Evolutionary conservation across 202 grass and related monocot genomes (phyloP).

Genomic region (Schoenoplectus tabernaemontani): DNA sequence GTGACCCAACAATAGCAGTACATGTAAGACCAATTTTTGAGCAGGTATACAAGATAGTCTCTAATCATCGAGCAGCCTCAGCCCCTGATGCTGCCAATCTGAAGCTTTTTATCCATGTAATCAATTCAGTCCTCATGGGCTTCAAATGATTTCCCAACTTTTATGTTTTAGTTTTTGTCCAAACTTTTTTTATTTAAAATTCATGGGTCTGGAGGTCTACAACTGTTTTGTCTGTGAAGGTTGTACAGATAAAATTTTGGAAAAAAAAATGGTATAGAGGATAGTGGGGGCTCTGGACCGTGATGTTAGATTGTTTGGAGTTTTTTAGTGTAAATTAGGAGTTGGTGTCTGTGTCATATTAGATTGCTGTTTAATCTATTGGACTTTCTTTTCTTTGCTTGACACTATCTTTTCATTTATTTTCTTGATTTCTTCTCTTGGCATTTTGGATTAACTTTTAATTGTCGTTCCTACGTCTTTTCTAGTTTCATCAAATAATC

Average conservation of each 20-base stretch:
- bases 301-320: not conserved
- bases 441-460: not conserved
- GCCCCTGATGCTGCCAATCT: constrained; percentile 36
- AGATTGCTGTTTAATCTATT: constrained; percentile 18
- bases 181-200: not conserved
- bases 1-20: constrained; percentile 45
- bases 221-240: constrained; percentile 19
- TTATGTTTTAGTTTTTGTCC: constrained; percentile 3
- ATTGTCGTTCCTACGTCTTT: not conserved
- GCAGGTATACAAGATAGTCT: constrained; percentile 55
- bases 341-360: constrained; percentile 14
- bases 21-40: constrained; percentile 87
- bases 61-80: constrained; percentile 37
- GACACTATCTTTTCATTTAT: not conserved
- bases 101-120: constrained; percentile 66
- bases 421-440: not conserved
- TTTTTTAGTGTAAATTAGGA: constrained; percentile 54
- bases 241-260: constrained; percentile 56
- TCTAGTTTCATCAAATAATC: not conserved
- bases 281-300: constrained; percentile 12
- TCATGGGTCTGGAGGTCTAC: constrained; percentile 2
- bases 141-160: constrained; percentile 51
- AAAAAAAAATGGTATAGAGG: constrained; percentile 19
- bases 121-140: constrained; percentile 68
- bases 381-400: not conserved